Evolutionary conservation across 139 green algal genomes (phyloP).

Genomic region (Chlorella sorokiniana): DNA sequence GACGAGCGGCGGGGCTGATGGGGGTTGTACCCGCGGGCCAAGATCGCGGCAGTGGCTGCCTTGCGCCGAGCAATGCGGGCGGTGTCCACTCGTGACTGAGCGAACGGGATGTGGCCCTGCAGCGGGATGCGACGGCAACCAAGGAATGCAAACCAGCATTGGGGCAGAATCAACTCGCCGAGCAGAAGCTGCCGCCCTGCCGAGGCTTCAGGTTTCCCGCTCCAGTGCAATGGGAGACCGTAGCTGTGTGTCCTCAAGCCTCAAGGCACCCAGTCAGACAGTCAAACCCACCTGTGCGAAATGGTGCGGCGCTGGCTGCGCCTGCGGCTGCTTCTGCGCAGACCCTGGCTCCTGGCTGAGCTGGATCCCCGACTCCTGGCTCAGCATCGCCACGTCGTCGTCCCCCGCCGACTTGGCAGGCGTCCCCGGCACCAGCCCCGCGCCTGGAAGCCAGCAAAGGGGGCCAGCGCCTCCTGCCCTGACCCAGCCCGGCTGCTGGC

Average conservation of each 20-base stretch:
- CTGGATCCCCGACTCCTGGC: slow-evolving; percentile 7
- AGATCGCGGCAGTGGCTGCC: slow-evolving; percentile 36
- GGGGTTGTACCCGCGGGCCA: slow-evolving; percentile 23
- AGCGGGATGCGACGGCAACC: no score
- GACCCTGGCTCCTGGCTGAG: slow-evolving; percentile 11
- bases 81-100: slow-evolving; percentile 3
- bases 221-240: no score
- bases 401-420: background rate
- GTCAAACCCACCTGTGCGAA: no score
- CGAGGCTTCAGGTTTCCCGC: no score
- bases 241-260: no score
- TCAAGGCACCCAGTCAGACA: no score
- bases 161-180: no score
- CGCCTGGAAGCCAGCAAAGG: slow-evolving; percentile 24
- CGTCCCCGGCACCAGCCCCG: slow-evolving; percentile 10
- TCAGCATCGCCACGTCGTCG: slow-evolving; percentile 12
- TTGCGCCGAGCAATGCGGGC: slow-evolving; percentile 29
- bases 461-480: slow-evolving; percentile 8
- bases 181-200: no score
- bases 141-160: no score
- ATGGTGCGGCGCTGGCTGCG: background rate
- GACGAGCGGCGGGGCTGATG: background rate
- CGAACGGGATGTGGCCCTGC: slow-evolving; percentile 16
- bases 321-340: background rate
- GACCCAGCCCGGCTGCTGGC: slow-evolving; percentile 1